These are phyloP conservation scores for Elaeis oleifera DNA, from an alignment of 202 grass and related monocot species.

Conservation along the genomic window DNA sequence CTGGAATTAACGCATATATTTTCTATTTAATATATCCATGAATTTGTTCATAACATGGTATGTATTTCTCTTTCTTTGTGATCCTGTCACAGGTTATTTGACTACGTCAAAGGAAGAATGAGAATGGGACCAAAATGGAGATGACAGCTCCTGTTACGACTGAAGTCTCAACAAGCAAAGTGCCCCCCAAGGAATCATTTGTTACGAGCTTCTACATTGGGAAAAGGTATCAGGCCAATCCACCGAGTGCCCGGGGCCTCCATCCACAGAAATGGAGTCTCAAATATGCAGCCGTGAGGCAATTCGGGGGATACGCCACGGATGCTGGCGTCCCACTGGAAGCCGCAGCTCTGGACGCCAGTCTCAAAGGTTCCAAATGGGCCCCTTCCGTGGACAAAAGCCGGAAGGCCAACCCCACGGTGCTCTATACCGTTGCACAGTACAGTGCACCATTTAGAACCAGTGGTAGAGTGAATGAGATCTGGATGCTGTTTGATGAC, in stretches of 20 bases:
- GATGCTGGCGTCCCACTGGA: constrained; percentile 52
- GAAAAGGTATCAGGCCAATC: constrained; percentile 57
- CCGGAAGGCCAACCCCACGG: constrained; percentile 18
- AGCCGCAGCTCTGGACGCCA: constrained; percentile 52
- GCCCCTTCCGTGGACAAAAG: constrained; percentile 42
- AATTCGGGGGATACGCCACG: constrained; percentile 63
- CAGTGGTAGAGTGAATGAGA: constrained; percentile 79
- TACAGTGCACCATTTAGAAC: constrained; percentile 94
- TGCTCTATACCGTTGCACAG: constrained; percentile 67
- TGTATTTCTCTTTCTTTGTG: too few species aligned
- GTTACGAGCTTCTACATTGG: constrained; percentile 84
- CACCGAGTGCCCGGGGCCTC: constrained; percentile 57
- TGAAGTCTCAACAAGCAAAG: constrained; percentile 57
- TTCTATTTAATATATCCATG: too few species aligned
- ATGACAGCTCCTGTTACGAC: constrained; percentile 90
- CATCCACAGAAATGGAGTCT: constrained; percentile 45
- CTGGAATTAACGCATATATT: too few species aligned
- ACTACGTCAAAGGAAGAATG: constrained; percentile 90
- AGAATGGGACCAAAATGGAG: constrained; percentile 54
- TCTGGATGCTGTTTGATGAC: constrained; percentile 73
- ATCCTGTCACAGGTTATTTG: constrained; percentile 39
- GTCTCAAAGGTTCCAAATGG: constrained; percentile 69
- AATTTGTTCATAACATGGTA: too few species aligned
- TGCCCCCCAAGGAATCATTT: constrained; percentile 69
- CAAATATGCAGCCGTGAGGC: constrained; percentile 54